phyloP scores from a whole-genome alignment of 1,284 basidiomycete species.

The Mycena citricolor region DNA sequence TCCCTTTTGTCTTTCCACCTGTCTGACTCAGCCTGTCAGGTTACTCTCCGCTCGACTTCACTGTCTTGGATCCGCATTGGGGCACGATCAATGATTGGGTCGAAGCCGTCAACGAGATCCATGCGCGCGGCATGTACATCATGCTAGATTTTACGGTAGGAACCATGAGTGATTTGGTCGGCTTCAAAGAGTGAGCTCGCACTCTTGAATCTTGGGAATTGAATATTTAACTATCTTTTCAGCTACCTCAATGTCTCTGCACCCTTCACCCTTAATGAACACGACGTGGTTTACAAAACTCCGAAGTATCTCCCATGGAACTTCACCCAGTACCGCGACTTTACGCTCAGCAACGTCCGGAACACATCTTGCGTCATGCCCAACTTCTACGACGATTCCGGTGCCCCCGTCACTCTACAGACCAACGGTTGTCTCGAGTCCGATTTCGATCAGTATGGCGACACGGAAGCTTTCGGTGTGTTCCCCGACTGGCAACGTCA shows the following conservation, averaged over 20 bases:
- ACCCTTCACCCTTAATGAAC: slow-evolving; percentile 74
- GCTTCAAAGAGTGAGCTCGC: slow-evolving; percentile 65
- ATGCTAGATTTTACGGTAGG: slow-evolving; percentile 91
- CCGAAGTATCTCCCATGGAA: slow-evolving; percentile 80
- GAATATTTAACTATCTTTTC: slow-evolving; percentile 12
- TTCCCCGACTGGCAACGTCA: slow-evolving; percentile 90
- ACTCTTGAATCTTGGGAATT: slow-evolving; percentile 14
- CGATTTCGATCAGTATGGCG: slow-evolving; percentile 90
- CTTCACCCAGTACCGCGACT: slow-evolving; percentile 80
- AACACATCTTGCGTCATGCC: slow-evolving; percentile 76
- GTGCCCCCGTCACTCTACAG: slow-evolving; percentile 56
- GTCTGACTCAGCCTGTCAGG: slow-evolving; percentile 42
- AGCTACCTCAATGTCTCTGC: slow-evolving; percentile 78
- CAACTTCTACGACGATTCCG: slow-evolving; percentile 75
- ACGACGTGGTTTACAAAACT: slow-evolving; percentile 71
- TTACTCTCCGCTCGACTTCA: slow-evolving; percentile 89
- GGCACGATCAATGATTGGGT: slow-evolving; percentile 80
- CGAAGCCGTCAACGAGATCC: slow-evolving; percentile 68
- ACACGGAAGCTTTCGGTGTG: slow-evolving; percentile 93
- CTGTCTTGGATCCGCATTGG: slow-evolving; percentile 86
- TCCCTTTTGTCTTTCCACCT: slow-evolving; percentile 8
- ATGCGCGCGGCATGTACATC: slow-evolving; percentile 81
- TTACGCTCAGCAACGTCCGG: slow-evolving; percentile 63
- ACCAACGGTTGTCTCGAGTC: slow-evolving; percentile 70
- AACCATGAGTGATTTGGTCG: slow-evolving; percentile 84